Percentiles rank a stretch among this genome's conserved stretches.
Conservation (phyloP, 148 eudicot species). For the Cornus kousa region DNA sequence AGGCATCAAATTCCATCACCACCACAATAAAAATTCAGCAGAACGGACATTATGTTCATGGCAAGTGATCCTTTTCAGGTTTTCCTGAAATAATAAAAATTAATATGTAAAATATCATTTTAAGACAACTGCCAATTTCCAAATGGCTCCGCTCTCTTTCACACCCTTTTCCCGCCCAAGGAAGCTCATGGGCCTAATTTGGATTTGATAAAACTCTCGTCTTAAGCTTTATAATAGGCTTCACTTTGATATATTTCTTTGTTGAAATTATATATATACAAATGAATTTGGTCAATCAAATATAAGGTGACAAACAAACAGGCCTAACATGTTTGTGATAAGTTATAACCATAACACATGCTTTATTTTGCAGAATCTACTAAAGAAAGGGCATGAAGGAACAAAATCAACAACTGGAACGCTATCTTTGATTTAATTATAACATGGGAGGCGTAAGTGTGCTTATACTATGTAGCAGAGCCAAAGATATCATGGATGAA, state of each 20-base stretch:
- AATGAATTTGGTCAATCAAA: neutral
- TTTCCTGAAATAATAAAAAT: neutral
- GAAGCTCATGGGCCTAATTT: no score
- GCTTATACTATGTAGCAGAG: neutral
- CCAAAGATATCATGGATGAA: neutral
- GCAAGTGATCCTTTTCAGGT: neutral
- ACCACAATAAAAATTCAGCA: no score
- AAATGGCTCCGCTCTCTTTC: neutral
- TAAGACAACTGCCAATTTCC: neutral
- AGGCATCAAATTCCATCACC: no score
- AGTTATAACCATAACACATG: neutral
- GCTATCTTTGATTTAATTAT: neutral
- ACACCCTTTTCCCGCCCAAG: no score
- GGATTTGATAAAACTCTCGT: no score
- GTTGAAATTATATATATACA: neutral
- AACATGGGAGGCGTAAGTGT: neutral
- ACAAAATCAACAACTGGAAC: neutral
- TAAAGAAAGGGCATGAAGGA: neutral
- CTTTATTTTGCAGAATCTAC: neutral
- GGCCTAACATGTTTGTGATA: neutral
- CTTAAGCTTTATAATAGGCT: neutral
- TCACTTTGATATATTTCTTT: neutral
- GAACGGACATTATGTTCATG: no score
- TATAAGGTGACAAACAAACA: neutral
- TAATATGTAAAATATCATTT: neutral